Evolutionary conservation across 129 eudicot species (phyloP), one percentile per base, ranked within the genome.

Genomic region (Pseudognaphalium luteoalbum): DNA sequence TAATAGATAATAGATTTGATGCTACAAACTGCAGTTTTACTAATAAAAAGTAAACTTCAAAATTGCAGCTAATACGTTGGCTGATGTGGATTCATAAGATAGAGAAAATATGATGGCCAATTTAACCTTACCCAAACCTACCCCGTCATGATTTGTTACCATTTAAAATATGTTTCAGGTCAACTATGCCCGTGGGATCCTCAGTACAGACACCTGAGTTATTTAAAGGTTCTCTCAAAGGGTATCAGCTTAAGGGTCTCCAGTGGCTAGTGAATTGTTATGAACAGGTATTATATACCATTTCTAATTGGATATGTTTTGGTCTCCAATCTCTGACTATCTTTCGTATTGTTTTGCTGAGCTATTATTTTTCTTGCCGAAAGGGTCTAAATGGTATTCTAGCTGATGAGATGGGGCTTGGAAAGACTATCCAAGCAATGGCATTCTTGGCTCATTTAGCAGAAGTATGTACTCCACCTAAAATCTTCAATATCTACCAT

Each of bases 341-440:
- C 29, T 66, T 52, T 22, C 21, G 51, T 60, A 9, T 77, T 63
- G 17, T 39, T 71, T n/a, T 69, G 25, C 30, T 25, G 57, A 47
- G 51, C 67, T 44, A 41, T 65, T 51, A 57, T 63, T 56, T 52
- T 51, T 71, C 66, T 60, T 73, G 41, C 59, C 52, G 20, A 61
- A 71, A 88, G 97, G 97, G 97, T 76, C 81, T 91, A 51, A 91
- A 91, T 87, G 96, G 97, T 74, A 91, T 91, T 83, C 92, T 91
- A 77, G 97, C 97, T 72, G 97, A 91, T 82, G 97, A 91, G 80
- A 91, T 91, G 97, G 96, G 97, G 41, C 84, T 91, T 61, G 97
- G 97, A 66, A 91, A 91, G 84, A 91, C 97, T 52, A 91, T 91
- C 74, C 97, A 91, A 67, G 96, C 97, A 22, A 91, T 91, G 97